Percentiles rank a stretch among this genome's conserved stretches.
Evolutionary conservation across 78 protist genomes (phyloP).

Genomic region (Guillardia theta): DNA sequence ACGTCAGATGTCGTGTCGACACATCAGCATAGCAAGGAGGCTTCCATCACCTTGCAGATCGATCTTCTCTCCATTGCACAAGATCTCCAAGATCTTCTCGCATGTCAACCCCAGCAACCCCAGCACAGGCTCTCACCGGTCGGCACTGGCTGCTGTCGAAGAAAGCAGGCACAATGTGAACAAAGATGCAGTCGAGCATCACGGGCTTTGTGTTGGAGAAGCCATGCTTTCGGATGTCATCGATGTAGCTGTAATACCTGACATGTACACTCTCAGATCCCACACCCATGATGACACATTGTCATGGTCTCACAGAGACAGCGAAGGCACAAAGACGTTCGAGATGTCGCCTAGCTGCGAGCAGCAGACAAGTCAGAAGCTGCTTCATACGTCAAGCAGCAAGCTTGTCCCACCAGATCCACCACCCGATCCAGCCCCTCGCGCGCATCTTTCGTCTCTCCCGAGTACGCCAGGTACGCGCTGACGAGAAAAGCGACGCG

Average conservation of each 20-base stretch:
- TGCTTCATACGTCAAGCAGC: no score
- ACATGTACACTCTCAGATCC: no score
- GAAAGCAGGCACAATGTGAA: not conserved
- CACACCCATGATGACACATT: no score
- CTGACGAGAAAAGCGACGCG: not conserved
- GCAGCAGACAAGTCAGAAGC: no score
- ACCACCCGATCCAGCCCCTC: not conserved
- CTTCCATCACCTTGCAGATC: no score
- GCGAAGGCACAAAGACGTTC: no score
- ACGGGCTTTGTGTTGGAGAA: conserved; percentile 11
- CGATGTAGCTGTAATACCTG: conserved; percentile 27
- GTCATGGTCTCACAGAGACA: no score
- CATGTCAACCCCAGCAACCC: no score
- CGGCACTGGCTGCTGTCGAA: not conserved
- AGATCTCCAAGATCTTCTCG: not conserved
- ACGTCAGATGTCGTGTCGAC: no score
- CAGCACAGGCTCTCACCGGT: not conserved
- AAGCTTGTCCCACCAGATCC: not conserved
- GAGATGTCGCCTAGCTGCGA: no score
- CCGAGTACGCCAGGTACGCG: conserved; percentile 26
- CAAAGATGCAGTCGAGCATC: conserved; percentile 18
- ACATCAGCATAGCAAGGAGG: no score
- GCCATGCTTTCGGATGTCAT: not conserved
- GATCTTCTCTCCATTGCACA: not conserved
- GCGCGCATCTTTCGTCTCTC: not conserved